phyloP scores from a whole-genome alignment of 805 yeast species.

The Candida silvicultrix region DNA sequence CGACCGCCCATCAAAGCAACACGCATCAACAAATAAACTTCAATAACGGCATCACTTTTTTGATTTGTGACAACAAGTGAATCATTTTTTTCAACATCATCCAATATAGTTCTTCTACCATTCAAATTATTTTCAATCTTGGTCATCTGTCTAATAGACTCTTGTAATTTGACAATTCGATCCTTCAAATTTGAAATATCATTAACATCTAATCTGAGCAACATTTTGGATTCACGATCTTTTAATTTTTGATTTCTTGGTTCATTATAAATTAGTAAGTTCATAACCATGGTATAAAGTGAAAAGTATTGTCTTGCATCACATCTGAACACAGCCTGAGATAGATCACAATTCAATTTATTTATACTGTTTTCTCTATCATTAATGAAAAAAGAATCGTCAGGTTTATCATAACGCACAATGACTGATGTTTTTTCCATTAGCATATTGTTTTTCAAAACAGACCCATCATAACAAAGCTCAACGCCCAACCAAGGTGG shows the following conservation, averaged over 20 bases:
- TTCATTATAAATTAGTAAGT: conserved; percentile 66
- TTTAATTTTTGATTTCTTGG: conserved; percentile 55
- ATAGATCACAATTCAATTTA: conserved; percentile 57
- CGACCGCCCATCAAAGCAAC: conserved; percentile 32
- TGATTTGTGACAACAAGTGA: conserved; percentile 33
- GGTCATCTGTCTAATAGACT: conserved; percentile 34
- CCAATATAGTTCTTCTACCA: conserved; percentile 41
- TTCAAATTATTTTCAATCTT: conserved; percentile 39
- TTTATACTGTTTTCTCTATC: conserved; percentile 30
- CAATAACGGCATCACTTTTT: conserved; percentile 30
- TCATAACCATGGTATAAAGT: conserved; percentile 53
- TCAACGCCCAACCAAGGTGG: conserved; percentile 88
- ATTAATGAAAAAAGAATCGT: conserved; percentile 33
- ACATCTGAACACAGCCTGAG: conserved; percentile 58
- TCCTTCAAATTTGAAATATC: conserved; percentile 45
- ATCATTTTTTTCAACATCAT: conserved; percentile 42
- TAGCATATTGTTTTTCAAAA: conserved; percentile 43
- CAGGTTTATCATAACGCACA: conserved; percentile 51
- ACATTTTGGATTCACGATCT: conserved; percentile 57
- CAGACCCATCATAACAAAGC: conserved; percentile 48
- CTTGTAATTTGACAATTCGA: conserved; percentile 44
- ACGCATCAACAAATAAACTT: conserved; percentile 38
- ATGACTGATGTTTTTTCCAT: conserved; percentile 60
- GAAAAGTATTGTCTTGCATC: conserved; percentile 72
- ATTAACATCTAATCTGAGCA: conserved; percentile 64